Evolutionary conservation across 2,329 filamentous ascomycete genomes (phyloP), one percentile per base, ranked within the genome.

Genomic region (Penicillium griseofulvum): DNA sequence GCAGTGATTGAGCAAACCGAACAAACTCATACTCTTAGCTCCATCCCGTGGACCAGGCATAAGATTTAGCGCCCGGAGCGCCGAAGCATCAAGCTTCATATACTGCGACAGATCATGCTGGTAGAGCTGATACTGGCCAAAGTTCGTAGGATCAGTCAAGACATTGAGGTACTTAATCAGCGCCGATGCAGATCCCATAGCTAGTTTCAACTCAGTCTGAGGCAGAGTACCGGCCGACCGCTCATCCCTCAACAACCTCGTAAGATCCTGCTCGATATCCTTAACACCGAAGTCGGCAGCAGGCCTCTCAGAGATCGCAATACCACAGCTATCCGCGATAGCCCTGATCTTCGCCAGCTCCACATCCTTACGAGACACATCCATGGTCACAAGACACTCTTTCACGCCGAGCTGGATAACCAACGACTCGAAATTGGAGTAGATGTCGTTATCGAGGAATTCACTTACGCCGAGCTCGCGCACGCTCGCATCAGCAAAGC

Each of bases 371-470:
- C 89, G 88, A 5, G 82, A 78, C 55, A 85, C 83, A 68, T 97
- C 92, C 19, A 85, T 76, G 65, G 91, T 88, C n/a, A 99, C 76
- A 29, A 99, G 77, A 67, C 92, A 97, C 73, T 99, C 94, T 70
- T 91, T 94, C 19, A 97, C 91, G 6, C 94, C 94, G 3, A 99
- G 84, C 71, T 99, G 95, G 63, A 99, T 99, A 49, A 99, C 84
- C 17, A 99, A 81, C 3, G 92, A 91, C 76, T 99, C 94, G 63
- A 99, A 95, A 72, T 99, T 99, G 49, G 93, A 97, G 77, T 95
- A 99, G 10, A 97, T 81, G 70, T 99, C 94, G 69, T 97, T 99
- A 80, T 99, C 94, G n/a, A 96, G 83, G 63, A 99, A 99, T 71
- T 99, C 95, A 79, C 90, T 96, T 51, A 99, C 91, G 9, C 94